Evolutionary conservation across 768 basidiomycete genomes (phyloP), one percentile per base, ranked within the genome.

Genomic region (Phylloporus sp.): DNA sequence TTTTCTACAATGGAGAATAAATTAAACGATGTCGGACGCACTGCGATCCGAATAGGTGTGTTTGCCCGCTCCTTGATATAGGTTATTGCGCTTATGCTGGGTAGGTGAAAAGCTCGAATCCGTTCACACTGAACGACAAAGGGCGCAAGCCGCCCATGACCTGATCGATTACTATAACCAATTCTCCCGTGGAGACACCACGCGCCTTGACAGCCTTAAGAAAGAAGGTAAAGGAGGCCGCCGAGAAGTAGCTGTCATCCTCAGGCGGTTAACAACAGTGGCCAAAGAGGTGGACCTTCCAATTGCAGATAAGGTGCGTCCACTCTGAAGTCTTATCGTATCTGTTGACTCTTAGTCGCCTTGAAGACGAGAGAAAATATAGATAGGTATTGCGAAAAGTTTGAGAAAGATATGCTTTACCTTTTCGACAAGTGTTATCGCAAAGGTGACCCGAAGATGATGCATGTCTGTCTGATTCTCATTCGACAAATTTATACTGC

Each of bases 361-460:
- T 11, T 4, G 20, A 61, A 95, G 87, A 93, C 94, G 2, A 77
- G 90, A 55, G 94, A 97, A 66, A 86, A 78, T 52, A 93, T 99
- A 53, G 95, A 98, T 62, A 89, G 88, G 65, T 98, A 97, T 61
- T 97, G 97, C 73, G 97, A 99, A 73, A 91, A 88, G 69, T 98
- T 98, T 58, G 97, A 99, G 70, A 98, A 95, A 73, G 95, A 98
- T 65, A 95, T 97, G 84, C 81, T 99, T 47, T 85, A 89, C 64
- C 75, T 98, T 36, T 99, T 99, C 65, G 97, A 99, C 67, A 76
- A 88, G 59, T 95, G 91, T 62, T 99, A 98, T 70, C 83, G 95
- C 47, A 91, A 92, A 65, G 94, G 95, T 28, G 97, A 99, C 65
- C 97, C 97, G 0, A 95, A 95, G 72, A 91, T 97, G 88, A 99